Evolutionary conservation across 805 yeast genomes (phyloP), one percentile per base, ranked within the genome.

Genomic region (Priceomyces castillae): DNA sequence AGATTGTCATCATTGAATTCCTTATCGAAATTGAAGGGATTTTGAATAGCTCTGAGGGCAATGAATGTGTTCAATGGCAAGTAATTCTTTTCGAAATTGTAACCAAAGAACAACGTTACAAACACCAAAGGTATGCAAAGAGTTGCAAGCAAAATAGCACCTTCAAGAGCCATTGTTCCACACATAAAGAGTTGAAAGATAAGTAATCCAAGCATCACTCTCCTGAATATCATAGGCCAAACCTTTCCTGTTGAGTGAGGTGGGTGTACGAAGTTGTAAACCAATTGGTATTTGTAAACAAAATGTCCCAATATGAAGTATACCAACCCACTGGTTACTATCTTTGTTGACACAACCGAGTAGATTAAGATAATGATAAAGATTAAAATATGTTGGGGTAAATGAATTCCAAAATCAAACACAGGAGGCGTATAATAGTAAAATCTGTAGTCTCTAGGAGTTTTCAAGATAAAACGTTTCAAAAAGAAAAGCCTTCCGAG

Each of bases 241-340:
- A 78, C 82, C 52, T 78, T 78, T 4, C 86, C 86, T 0, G 85
- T 80, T 11, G 83, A 77, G 57, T 80, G 84, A 18, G 79, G 82
- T 1, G 83, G 81, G 51, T 80, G 85, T 19, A 80, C 82, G 67
- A 73, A 75, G 45, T 80, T 74, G 58, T 79, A 80, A 14, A 79
- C 73, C 48, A 80, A 63, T 63, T 80, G 86, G 53, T 80, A 80
- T 59, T 80, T 80, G 60, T 78, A 80, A 11, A 77, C 81, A 52
- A 76, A 80, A 53, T 71, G 78, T 0, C 84, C 85, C 26, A 80
- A 53, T 9, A 71, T 58, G 47, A 80, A 80, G 53, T 80, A 80
- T 11, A 71, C 77, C 37, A 80, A 62, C 3, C 85, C 84, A 45
- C 81, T 74, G n/a, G 74, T 60, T 18, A 80, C 71, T 40, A 80